Conservation (phyloP, 2,329 filamentous ascomycete genomes). For the Verticillium nubilum region DNA sequence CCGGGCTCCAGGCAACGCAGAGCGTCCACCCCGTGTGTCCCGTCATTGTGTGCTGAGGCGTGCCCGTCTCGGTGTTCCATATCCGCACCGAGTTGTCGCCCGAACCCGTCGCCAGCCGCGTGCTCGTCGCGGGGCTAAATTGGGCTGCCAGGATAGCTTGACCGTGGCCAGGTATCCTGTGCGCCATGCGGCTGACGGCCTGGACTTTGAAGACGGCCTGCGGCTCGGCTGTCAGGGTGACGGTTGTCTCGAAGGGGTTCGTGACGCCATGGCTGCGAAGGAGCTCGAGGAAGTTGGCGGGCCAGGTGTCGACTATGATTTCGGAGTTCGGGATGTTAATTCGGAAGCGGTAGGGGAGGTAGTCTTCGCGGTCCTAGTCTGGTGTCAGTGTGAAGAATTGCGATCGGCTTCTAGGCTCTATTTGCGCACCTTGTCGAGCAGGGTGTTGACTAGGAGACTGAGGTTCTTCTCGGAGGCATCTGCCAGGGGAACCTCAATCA, state of each 20-base stretch:
- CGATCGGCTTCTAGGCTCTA: neutral
- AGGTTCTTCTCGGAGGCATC: conserved; percentile 87
- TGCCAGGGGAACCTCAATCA: conserved; percentile 70
- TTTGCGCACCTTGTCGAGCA: conserved; percentile 64
- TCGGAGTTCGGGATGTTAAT: conserved; percentile 52
- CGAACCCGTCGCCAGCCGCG: conserved; percentile 77
- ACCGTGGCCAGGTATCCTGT: conserved; percentile 84
- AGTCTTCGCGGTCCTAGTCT: conserved; percentile 44
- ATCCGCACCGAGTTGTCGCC: conserved; percentile 88
- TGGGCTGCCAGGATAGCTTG: conserved; percentile 82
- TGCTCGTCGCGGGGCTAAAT: conserved; percentile 76
- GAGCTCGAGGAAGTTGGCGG: conserved; percentile 47
- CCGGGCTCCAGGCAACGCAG: conserved; percentile 80
- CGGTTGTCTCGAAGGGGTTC: conserved; percentile 51
- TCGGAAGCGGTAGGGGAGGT: conserved; percentile 56
- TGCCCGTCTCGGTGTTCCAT: conserved; percentile 94
- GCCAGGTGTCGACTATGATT: conserved; percentile 50
- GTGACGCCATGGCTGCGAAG: conserved; percentile 51
- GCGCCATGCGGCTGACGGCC: conserved; percentile 83
- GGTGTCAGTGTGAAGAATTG: neutral
- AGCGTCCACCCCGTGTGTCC: conserved; percentile 90
- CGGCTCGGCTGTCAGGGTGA: conserved; percentile 60
- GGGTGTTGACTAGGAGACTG: conserved; percentile 77
- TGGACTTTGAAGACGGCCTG: conserved; percentile 94
- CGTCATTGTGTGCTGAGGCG: conserved; percentile 76